These are phyloP conservation scores for Fusarium dlaminii DNA, from an alignment of 2,329 filamentous ascomycete species.

Conservation along the genomic window DNA sequence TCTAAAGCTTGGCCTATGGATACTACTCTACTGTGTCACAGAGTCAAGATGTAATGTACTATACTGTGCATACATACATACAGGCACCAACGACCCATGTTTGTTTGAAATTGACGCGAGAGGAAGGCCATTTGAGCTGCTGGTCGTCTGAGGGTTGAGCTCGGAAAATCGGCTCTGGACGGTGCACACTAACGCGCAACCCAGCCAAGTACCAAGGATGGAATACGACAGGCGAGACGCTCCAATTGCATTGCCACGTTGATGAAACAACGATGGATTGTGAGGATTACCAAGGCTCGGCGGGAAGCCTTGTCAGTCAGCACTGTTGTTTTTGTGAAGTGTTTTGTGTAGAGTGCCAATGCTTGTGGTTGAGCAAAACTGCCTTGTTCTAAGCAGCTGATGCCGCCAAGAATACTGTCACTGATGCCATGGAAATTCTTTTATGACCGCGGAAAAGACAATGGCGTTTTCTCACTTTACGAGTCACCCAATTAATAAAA, in stretches of 20 bases:
- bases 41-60: conserved; percentile 1
- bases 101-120: conserved; percentile 5
- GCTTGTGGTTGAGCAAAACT: neutral
- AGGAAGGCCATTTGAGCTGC: conserved; percentile 7
- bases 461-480: conserved; percentile 1
- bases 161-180: conserved; percentile 31
- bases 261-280: neutral
- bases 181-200: conserved; percentile 18
- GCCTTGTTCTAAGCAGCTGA: neutral
- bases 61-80: neutral
- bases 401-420: neutral
- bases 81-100: conserved; percentile 18
- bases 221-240: conserved; percentile 12
- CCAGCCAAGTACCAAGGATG: conserved; percentile 1
- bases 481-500: conserved; percentile 13
- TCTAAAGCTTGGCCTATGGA: conserved; percentile 29
- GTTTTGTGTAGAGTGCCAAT: neutral
- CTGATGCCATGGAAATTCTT: neutral
- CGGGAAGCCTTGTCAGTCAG: neutral
- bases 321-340: neutral
- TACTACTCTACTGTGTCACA: conserved; percentile 15
- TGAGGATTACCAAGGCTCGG: neutral
- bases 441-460: conserved; percentile 11
- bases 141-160: conserved; percentile 11
- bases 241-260: conserved; percentile 1